Evolutionary conservation across 179 eudicot genomes (phyloP).

Genomic region (Drosera spatulata): DNA sequence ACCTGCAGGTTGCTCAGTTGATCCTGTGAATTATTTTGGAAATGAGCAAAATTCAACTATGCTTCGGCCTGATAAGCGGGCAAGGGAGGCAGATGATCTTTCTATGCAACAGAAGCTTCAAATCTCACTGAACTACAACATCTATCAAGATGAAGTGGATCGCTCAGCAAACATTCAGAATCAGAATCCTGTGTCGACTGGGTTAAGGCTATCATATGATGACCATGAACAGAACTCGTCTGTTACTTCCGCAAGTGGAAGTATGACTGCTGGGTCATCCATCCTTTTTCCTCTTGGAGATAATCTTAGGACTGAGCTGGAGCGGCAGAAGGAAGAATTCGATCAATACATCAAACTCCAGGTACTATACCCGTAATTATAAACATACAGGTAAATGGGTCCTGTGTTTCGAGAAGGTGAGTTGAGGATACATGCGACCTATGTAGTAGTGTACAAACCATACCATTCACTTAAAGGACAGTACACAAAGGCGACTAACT

Average conservation of each 20-base stretch:
- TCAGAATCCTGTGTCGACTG: conserved; percentile 78
- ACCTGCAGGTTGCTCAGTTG: conserved; percentile 49
- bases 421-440: too few species aligned
- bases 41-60: conserved; percentile 42
- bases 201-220: conserved; percentile 80
- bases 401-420: too few species aligned
- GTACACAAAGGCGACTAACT: too few species aligned
- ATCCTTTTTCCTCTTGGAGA: conserved; percentile 56
- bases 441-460: too few species aligned
- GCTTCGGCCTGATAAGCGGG: conserved; percentile 46
- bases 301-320: conserved; percentile 59
- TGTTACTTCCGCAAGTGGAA: conserved; percentile 78
- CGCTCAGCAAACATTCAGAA: conserved; percentile 47
- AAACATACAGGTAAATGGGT: too few species aligned
- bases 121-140: conserved; percentile 49
- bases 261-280: conserved; percentile 55
- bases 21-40: conserved; percentile 65
- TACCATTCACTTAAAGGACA: too few species aligned
- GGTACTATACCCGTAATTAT: conserved; percentile 20
- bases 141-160: conserved; percentile 49
- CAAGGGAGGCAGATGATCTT: conserved; percentile 46
- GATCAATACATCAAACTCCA: conserved; percentile 66
- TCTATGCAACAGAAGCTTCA: conserved; percentile 72
- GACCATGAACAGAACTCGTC: conserved; percentile 94
- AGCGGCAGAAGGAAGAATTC: conserved; percentile 75